These are phyloP conservation scores for Cylindrotheca fusiformis DNA, from an alignment of 108 stramenopile species.

Conservation along the genomic window DNA sequence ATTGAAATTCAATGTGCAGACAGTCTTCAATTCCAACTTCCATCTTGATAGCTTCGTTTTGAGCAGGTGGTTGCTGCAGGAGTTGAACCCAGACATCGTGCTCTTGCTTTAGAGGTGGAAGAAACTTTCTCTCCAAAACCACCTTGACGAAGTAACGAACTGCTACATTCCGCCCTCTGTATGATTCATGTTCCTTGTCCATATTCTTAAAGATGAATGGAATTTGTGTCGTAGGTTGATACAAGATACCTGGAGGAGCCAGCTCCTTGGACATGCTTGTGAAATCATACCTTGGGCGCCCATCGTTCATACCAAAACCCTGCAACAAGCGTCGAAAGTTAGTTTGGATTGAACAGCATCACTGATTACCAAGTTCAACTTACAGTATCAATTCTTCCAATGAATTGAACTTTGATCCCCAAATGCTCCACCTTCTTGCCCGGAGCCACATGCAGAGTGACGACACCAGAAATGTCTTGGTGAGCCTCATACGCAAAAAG, in stretches of 20 bases:
- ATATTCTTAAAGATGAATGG: constrained; percentile 89
- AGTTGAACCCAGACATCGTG: constrained; percentile 92
- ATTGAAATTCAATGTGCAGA: constrained; percentile 99
- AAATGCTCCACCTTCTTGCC: constrained; percentile 97
- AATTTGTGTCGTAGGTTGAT: constrained; percentile 61
- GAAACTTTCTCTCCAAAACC: constrained; percentile 84
- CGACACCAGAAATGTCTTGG: constrained; percentile 82
- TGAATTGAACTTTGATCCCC: constrained; percentile 95
- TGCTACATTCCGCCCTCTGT: constrained; percentile 93
- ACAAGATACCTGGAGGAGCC: constrained; percentile 86
- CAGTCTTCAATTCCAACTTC: constrained; percentile 99
- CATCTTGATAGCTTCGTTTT: constrained; percentile 93
- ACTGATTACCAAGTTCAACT: constrained; percentile 11
- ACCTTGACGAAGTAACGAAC: constrained; percentile 96
- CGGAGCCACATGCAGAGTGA: constrained; percentile 80
- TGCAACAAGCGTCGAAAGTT: constrained; percentile 7
- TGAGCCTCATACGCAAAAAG: constrained; percentile 52
- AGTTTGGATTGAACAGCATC: background rate
- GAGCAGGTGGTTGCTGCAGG: constrained; percentile 61
- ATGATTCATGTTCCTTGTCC: constrained; percentile 88
- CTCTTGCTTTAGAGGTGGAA: constrained; percentile 81
- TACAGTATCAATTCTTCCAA: constrained; percentile 96
- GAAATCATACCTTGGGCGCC: constrained; percentile 87
- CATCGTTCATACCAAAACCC: constrained; percentile 76
- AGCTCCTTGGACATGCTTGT: constrained; percentile 93